Percentiles rank a stretch among this genome's conserved stretches.
Evolutionary conservation across 257 asterid genomes (phyloP).

Genomic region (Vinca minor): DNA sequence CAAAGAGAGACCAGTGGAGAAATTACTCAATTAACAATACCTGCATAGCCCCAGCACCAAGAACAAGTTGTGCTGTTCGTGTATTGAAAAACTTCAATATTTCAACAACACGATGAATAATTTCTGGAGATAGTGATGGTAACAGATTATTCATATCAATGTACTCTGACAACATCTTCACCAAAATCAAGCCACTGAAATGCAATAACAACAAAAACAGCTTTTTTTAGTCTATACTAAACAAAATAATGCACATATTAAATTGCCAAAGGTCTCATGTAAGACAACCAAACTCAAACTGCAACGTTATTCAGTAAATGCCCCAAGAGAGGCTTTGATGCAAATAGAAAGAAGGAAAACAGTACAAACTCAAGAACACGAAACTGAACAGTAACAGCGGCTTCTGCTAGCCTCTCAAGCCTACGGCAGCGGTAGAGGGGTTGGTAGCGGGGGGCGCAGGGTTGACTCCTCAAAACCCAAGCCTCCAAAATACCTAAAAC

Average conservation of each 20-base stretch:
- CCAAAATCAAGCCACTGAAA: conserved; percentile 89
- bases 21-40: conserved; percentile 24
- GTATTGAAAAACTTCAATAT: conserved; percentile 87
- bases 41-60: conserved; percentile 99
- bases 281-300: background rate
- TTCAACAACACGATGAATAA: conserved; percentile 90
- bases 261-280: too few species aligned
- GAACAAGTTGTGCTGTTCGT: conserved; percentile 95
- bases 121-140: conserved; percentile 77
- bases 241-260: conserved; percentile 1
- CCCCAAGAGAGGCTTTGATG: background rate
- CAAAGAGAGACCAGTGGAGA: background rate
- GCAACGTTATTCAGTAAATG: background rate
- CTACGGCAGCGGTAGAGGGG: too few species aligned
- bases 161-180: conserved; percentile 92
- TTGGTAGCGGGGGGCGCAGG: too few species aligned
- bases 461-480: too few species aligned
- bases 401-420: too few species aligned
- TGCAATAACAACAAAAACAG: conserved; percentile 10
- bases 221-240: background rate
- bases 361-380: too few species aligned
- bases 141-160: conserved; percentile 68
- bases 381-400: too few species aligned
- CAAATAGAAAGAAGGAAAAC: background rate
- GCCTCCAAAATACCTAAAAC: too few species aligned